These are phyloP conservation scores for Xylaria cubensis DNA, from an alignment of 495 filamentous ascomycete genomes.

Conservation along the genomic window DNA sequence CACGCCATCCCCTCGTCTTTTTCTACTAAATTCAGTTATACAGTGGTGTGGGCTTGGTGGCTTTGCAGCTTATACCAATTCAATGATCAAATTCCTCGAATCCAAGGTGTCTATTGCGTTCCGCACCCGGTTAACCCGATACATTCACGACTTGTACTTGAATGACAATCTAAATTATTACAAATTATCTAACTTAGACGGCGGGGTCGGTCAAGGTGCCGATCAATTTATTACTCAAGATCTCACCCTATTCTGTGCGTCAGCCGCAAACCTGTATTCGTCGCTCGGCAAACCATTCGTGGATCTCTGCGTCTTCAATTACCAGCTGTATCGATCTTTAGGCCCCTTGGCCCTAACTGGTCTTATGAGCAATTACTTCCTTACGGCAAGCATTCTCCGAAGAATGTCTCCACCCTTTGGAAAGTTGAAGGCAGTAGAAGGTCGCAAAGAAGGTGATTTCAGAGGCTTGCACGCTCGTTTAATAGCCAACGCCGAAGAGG, in stretches of 20 bases:
- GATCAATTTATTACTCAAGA: slow-evolving; percentile 99
- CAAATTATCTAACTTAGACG: slow-evolving; percentile 92
- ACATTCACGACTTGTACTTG: slow-evolving; percentile 97
- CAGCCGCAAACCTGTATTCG: slow-evolving; percentile 92
- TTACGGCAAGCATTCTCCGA: slow-evolving; percentile 86
- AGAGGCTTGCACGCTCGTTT: slow-evolving; percentile 86
- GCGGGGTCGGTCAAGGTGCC: slow-evolving; percentile 86
- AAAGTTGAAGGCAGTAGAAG: slow-evolving; percentile 94
- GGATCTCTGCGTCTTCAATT: slow-evolving; percentile 96
- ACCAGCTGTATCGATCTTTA: slow-evolving; percentile 90
- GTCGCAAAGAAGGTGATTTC: slow-evolving; percentile 92
- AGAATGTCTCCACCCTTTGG: slow-evolving; percentile 93
- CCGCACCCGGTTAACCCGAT: slow-evolving; percentile 91
- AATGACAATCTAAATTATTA: slow-evolving; percentile 96
- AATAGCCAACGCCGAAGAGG: slow-evolving; percentile 96
- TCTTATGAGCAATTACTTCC: slow-evolving; percentile 88
- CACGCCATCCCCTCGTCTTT: neutral
- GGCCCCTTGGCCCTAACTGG: slow-evolving; percentile 88
- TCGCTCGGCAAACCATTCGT: slow-evolving; percentile 96
- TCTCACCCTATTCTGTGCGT: slow-evolving; percentile 90
- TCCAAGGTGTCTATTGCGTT: slow-evolving; percentile 98
- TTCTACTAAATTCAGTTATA: slow-evolving; percentile 24
- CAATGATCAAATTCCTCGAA: slow-evolving; percentile 98
- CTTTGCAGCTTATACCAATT: slow-evolving; percentile 89
- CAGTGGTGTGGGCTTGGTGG: slow-evolving; percentile 65